Evolutionary conservation across 2,329 filamentous ascomycete species (phyloP), one percentile per base, ranked within the genome.

Genomic region (Xylariaceae sp.): DNA sequence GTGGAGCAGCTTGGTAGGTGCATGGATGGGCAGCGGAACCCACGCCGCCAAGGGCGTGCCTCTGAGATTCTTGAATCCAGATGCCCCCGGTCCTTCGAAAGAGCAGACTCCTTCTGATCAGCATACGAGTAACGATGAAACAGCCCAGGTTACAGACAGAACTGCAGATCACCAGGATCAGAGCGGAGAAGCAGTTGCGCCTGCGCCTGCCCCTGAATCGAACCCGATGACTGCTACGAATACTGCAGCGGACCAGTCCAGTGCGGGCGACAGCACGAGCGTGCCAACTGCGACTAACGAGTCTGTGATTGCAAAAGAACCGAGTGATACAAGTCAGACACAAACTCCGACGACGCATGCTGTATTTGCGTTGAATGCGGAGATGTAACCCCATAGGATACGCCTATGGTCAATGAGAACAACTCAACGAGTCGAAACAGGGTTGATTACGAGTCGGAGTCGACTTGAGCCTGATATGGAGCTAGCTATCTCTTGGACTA

Each of bases 1-100:
- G 59, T 99, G 90, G 89, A 96, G 92, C 71, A 80, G 80, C 35
- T 79, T 94, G 66, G 74, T 96, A 35, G 92, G 90, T 4, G 89
- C 88, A 13, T 99, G 92, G 82, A 87, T 93, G 3, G 93, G 93
- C 0, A 82, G 80, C 65, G 80, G 77, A 64, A 78, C 77, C 71
- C 77, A 74, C 66, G 84, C 90, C 0, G 89, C 89, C 7, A 80
- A 80, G 45, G 92, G 92, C 5, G 92, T 96, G 23, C 93, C 92
- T 0, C 86, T 85, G 59, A 83, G 90, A 55, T 97, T 96, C 71
- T 62, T 80, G 47, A 73, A 79, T 53, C 76, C 77, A 6, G 63
- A 71, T 54, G 70, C 71, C 4, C 71, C 70, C 4, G 65, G 63
- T 9, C 70, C 69, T 41, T 59, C 65, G 4, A 72, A 70, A 64